A percentile compares a stretch with the other conserved stretches of the same genome.
Evolutionary conservation across 2,329 filamentous ascomycete species (phyloP).

Genomic region (Colletotrichum noveboracense): DNA sequence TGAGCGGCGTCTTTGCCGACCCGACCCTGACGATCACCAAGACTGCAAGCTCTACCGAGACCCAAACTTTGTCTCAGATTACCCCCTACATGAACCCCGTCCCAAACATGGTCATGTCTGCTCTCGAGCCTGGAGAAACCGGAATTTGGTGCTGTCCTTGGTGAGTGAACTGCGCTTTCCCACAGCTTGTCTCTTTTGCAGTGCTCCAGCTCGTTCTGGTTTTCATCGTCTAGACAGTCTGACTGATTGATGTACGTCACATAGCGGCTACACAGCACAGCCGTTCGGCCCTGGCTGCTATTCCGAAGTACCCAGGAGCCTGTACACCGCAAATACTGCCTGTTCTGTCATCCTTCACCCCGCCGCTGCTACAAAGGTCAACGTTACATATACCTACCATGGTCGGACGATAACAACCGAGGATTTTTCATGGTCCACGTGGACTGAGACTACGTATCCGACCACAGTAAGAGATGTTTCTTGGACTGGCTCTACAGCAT

Average conservation of each 20-base stretch:
- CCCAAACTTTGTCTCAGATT: background rate
- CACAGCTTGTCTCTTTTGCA: background rate
- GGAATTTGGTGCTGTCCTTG: background rate
- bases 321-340: background rate
- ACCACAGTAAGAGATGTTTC: background rate
- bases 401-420: background rate
- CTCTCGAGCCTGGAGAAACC: background rate
- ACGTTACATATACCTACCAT: background rate
- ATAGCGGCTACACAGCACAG: background rate
- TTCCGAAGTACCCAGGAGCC: background rate
- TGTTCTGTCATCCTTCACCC: background rate
- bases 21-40: background rate
- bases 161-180: background rate
- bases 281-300: background rate
- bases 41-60: background rate
- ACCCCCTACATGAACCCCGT: background rate
- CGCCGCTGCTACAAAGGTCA: background rate
- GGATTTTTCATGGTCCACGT: background rate
- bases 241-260: background rate
- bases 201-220: background rate
- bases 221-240: background rate
- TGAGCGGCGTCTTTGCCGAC: background rate
- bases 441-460: background rate
- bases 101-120: background rate
- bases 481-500: background rate